Evolutionary conservation across 192 early-diverging fungal genomes (phyloP).

Genomic region (Backusella mclennaniae): DNA sequence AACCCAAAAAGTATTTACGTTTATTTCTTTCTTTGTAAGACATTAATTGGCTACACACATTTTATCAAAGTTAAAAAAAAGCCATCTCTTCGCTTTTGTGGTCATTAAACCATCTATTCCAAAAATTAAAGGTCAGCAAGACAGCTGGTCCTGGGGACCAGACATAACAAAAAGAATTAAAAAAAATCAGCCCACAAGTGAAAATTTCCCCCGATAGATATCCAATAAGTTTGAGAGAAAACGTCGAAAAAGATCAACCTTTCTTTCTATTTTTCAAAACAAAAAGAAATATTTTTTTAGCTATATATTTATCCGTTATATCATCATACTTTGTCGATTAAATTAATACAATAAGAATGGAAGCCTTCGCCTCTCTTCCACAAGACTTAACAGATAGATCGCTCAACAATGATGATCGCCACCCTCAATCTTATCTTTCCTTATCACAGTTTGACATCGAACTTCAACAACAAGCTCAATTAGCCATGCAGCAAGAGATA

Average conservation of each 20-base stretch:
- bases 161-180: conserved; percentile 2
- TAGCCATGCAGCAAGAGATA: conserved; percentile 9
- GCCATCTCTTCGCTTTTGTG: not conserved
- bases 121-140: not conserved
- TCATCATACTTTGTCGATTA: not conserved
- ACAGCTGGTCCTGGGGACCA: not conserved
- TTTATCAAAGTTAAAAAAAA: not conserved
- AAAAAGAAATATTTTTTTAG: not conserved
- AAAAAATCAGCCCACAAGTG: conserved; percentile 17
- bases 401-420: not conserved
- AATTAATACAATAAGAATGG: not conserved
- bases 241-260: not conserved
- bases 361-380: not conserved
- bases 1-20: not conserved
- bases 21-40: not conserved
- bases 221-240: not conserved
- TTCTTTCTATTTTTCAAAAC: conserved; percentile 5
- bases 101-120: not conserved
- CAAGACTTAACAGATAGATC: not conserved
- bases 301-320: not conserved
- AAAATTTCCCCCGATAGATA: conserved; percentile 2
- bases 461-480: conserved; percentile 16
- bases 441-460: conserved; percentile 11
- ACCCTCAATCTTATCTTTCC: not conserved
- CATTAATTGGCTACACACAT: not conserved